Evolutionary conservation across 768 basidiomycete genomes (phyloP).

Genomic region (Megacollybia marginata): DNA sequence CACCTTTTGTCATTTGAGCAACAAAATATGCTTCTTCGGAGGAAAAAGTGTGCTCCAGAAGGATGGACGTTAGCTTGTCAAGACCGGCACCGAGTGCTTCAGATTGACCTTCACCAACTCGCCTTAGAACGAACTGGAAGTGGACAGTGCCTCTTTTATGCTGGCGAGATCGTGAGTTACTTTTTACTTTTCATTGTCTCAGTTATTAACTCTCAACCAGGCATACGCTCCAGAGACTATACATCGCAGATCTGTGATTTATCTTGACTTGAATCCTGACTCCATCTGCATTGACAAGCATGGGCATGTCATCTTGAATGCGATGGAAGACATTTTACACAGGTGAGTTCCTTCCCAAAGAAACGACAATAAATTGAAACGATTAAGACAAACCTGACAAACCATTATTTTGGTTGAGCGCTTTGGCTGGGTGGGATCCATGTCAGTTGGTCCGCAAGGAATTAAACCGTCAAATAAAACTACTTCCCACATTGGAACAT

Average conservation of each 20-base stretch:
- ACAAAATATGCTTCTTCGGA: slow-evolving; percentile 79
- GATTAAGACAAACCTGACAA: slow-evolving; percentile 12
- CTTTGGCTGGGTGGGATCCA: not conserved
- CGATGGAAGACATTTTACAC: slow-evolving; percentile 14
- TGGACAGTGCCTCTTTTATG: slow-evolving; percentile 41
- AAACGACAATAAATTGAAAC: too few species aligned
- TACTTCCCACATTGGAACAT: too few species aligned
- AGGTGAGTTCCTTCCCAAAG: too few species aligned
- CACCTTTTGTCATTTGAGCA: slow-evolving; percentile 72
- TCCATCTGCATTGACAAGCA: not conserved
- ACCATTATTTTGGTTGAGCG: slow-evolving; percentile 4
- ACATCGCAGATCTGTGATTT: not conserved
- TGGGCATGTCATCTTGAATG: not conserved
- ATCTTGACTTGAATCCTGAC: not conserved
- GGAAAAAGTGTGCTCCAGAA: slow-evolving; percentile 69
- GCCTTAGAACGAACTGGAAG: slow-evolving; percentile 67
- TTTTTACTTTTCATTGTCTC: not conserved
- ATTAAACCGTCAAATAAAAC: too few species aligned
- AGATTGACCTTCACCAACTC: slow-evolving; percentile 53
- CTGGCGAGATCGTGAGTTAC: not conserved
- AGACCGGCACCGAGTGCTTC: slow-evolving; percentile 52
- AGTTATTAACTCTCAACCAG: not conserved
- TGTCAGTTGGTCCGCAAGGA: too few species aligned
- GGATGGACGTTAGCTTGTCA: slow-evolving; percentile 55
- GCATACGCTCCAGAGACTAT: not conserved